phyloP scores from a whole-genome alignment of 225 moss, liverwort and hornwort genomes.

The Pseudisothecium myosuroides region DNA sequence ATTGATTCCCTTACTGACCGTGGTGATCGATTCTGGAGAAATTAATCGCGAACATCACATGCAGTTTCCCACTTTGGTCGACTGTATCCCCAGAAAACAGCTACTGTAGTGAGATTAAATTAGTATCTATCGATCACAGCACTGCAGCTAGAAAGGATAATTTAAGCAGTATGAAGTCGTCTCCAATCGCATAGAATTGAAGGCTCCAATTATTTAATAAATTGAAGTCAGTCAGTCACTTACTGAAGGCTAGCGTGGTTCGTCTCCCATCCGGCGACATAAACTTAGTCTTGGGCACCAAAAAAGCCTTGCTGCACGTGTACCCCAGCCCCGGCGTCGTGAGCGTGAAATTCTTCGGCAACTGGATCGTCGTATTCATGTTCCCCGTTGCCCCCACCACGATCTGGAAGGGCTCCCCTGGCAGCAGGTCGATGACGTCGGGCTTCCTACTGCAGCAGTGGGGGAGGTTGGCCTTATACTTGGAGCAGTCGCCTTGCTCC shows the following conservation, averaged over 20 bases:
- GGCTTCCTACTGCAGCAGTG: constrained; percentile 38
- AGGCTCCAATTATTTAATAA: too few species aligned
- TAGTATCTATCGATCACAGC: not conserved
- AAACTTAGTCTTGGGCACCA: constrained; percentile 10
- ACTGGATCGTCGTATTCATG: constrained; percentile 1
- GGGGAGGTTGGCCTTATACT: not conserved
- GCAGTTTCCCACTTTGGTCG: too few species aligned
- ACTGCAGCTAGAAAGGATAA: not conserved
- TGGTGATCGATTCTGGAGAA: too few species aligned
- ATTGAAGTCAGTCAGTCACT: not conserved
- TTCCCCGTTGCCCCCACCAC: constrained; percentile 10
- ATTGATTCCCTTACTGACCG: not conserved
- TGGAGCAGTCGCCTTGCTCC: constrained; percentile 46
- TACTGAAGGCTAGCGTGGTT: constrained; percentile 25
- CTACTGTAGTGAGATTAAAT: not conserved
- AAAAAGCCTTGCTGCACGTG: not conserved
- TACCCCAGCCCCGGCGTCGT: constrained; percentile 31
- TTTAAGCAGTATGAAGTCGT: not conserved
- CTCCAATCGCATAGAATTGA: not conserved
- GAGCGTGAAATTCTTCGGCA: constrained; percentile 37
- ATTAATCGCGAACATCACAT: too few species aligned
- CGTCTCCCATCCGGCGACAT: constrained; percentile 11
- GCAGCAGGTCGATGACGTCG: constrained; percentile 39
- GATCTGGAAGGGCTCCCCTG: constrained; percentile 41
- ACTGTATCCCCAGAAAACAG: not conserved